A percentile compares a stretch with the other conserved stretches of the same genome.
Conservation (phyloP, 345 rosid genomes). For the Trapa bicornis region DNA sequence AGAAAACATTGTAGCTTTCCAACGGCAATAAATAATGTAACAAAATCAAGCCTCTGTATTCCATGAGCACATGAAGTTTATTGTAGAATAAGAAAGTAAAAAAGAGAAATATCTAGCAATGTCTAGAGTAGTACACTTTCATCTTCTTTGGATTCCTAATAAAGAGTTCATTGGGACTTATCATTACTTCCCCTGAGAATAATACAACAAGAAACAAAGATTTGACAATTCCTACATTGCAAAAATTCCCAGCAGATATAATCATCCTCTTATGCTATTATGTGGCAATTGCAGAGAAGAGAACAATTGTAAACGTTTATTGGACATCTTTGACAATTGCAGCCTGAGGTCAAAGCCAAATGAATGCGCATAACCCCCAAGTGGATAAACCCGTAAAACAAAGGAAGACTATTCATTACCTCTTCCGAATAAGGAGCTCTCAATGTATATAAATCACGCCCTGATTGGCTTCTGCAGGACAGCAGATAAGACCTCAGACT, state of each 20-base stretch:
- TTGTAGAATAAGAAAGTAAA: neutral
- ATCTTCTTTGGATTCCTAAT: neutral
- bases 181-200: neutral
- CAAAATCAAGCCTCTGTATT: neutral
- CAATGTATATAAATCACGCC: slow-evolving; percentile 17
- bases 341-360: slow-evolving; percentile 4
- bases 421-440: neutral
- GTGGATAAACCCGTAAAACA: slow-evolving; percentile 7
- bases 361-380: slow-evolving; percentile 1
- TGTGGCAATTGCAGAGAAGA: neutral
- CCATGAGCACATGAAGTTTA: neutral
- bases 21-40: neutral
- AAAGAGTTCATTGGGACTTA: neutral
- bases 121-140: neutral
- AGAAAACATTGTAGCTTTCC: neutral
- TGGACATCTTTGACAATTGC: slow-evolving; percentile 5
- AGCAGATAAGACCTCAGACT: slow-evolving; percentile 65
- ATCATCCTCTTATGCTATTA: neutral
- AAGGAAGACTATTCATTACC: slow-evolving; percentile 1
- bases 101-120: neutral
- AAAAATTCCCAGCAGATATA: neutral
- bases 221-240: neutral
- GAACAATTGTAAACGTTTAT: neutral
- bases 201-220: neutral
- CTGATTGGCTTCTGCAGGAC: slow-evolving; percentile 87